Base-by-base conservation (phyloP, 768 basidiomycete genomes). In the Naganishia friedmannii region DNA sequence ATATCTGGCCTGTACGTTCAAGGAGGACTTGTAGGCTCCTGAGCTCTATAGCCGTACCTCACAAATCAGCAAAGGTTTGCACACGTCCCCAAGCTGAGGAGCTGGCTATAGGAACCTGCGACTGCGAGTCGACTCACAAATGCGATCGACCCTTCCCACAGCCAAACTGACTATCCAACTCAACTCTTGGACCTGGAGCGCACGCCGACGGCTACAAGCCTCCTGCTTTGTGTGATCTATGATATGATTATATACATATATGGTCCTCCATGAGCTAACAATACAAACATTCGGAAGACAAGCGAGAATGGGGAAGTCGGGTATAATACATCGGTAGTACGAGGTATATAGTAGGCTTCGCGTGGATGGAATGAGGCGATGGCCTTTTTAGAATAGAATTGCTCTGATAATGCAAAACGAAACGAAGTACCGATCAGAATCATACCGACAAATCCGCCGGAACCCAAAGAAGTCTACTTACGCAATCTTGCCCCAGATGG, bases 401-500 rank as follows among this genome's bases (percentile, higher is more conserved):
- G 48, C 48, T 5, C 48, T 51, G 23, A 4, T 12, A 26, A 8
- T n/a, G 3, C 6, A 51, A 26, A 51, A 4, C 3, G 48, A 51
- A 12, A 26, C 3, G 48, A 51, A 21, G 48, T 23, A 51, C 4
- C n/a, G 13, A 7, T 51, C n/a, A 51, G 48, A 51, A 51, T 12
- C 3, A 51, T 4, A 21, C 13, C 13, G n/a, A 13, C 3, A 7
- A 51, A 1, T 51, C 2, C 23, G n/a, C n/a, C 3, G n/a, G 68
- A 76, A 77, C 66, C 6, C 75, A 66, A 39, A 74, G 42, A 46
- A 57, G 53, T 26, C 71, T 66, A 45, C 60, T 37, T 63, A 63
- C 60, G 60, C 60, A 45, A 79, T 37, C 74, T 76, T 77, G 45
- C 75, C 70, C 58, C 68, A 79, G 48, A 69, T 70, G 5, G 54